These are phyloP conservation scores for Sechiopsis laciniata DNA, from an alignment of 306 rosid genomes.

Conservation along the genomic window DNA sequence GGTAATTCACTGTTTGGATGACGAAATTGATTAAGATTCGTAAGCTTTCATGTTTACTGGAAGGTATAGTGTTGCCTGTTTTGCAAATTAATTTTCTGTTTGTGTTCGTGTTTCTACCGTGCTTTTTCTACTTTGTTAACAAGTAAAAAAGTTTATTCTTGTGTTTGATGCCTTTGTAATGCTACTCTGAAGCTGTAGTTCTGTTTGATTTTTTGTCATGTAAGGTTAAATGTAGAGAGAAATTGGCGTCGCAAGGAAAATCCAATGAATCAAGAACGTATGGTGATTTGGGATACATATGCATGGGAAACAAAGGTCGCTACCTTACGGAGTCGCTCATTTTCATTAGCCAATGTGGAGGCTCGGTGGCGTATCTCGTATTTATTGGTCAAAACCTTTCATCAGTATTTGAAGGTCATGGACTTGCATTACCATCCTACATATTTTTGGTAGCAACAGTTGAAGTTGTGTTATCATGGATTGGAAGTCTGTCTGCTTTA, in stretches of 20 bases:
- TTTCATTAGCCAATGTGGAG: conserved; percentile 60
- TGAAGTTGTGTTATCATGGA: conserved; percentile 76
- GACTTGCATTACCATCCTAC: conserved; percentile 31
- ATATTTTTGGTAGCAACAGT: conserved; percentile 55
- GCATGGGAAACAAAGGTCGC: conserved; percentile 65
- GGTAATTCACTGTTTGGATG: conserved; percentile 27
- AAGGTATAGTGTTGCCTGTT: neutral
- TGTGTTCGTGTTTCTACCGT: neutral
- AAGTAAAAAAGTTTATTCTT: neutral
- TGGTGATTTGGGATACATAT: conserved; percentile 66
- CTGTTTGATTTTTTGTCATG: neutral
- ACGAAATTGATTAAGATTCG: neutral
- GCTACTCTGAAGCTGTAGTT: neutral
- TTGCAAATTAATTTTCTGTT: neutral
- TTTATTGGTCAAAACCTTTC: conserved; percentile 72
- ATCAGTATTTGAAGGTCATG: conserved; percentile 39
- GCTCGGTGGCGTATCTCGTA: conserved; percentile 72
- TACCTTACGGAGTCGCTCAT: conserved; percentile 55
- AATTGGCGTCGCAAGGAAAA: conserved; percentile 47
- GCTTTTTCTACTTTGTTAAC: neutral
- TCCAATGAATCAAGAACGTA: conserved; percentile 42
- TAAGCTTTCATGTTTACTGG: neutral
- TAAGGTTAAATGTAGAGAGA: conserved; percentile 65
- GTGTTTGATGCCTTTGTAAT: neutral
- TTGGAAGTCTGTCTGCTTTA: conserved; percentile 55